Conservation (phyloP, 768 basidiomycete genomes). For the Mycena crocata region DNA sequence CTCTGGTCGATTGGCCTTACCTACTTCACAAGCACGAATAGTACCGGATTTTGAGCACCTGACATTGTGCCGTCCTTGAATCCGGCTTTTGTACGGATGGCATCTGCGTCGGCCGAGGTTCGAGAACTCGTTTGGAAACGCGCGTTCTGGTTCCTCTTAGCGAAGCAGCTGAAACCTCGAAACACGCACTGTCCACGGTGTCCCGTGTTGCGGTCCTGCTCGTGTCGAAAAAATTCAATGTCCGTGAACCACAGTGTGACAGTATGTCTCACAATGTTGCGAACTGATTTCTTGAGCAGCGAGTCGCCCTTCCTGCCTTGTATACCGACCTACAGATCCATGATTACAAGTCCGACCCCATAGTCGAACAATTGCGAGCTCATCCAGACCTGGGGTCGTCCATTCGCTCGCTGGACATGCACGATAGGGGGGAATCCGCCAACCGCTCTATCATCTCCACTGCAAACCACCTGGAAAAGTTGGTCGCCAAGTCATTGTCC, state of each 20-base stretch:
- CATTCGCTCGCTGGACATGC: neutral
- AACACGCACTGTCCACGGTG: neutral
- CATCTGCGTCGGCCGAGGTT: neutral
- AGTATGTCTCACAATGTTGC: too few relatives aligned
- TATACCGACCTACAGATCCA: neutral
- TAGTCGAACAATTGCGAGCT: neutral
- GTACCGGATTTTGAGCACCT: neutral
- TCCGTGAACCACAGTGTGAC: too few relatives aligned
- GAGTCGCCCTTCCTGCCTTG: constrained; percentile 3
- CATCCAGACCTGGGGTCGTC: neutral
- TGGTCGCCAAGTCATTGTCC: neutral
- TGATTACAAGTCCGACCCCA: neutral
- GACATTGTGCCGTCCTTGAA: constrained; percentile 17
- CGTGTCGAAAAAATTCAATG: constrained; percentile 11
- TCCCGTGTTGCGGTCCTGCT: neutral
- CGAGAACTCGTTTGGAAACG: constrained; percentile 4
- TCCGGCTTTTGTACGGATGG: constrained; percentile 6
- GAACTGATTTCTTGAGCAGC: neutral
- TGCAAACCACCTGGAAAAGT: neutral
- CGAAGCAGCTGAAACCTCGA: neutral
- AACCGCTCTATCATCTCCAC: neutral
- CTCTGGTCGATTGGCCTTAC: neutral
- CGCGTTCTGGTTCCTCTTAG: constrained; percentile 1
- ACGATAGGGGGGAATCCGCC: neutral
- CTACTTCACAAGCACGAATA: neutral